These are phyloP conservation scores for Solanum rostratum DNA, from an alignment of 257 asterid species.

Conservation along the genomic window DNA sequence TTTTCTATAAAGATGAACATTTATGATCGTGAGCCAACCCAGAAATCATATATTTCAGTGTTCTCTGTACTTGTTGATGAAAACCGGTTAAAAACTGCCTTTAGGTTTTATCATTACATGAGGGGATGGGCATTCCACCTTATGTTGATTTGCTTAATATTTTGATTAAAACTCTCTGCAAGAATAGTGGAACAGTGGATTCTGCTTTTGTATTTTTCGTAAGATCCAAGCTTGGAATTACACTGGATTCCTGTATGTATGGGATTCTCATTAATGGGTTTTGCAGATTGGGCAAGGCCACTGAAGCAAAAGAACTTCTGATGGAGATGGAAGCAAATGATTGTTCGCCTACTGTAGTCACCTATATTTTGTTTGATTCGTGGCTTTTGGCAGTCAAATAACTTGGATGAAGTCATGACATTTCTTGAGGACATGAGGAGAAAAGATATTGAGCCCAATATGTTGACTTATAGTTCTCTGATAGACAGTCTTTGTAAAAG, in stretches of 20 bases:
- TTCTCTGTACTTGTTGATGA: conserved; percentile 72
- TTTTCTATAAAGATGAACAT: conserved; percentile 61
- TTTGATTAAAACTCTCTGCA: conserved; percentile 78
- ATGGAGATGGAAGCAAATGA: conserved; percentile 65
- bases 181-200: conserved; percentile 54
- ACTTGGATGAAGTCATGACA: conserved; percentile 51
- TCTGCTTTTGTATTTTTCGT: conserved; percentile 55
- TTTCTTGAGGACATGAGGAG: conserved; percentile 65
- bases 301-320: conserved; percentile 78
- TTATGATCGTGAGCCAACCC: conserved; percentile 55
- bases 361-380: conserved; percentile 58
- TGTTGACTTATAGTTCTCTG: conserved; percentile 71
- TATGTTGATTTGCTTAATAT: conserved; percentile 59
- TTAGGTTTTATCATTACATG: conserved; percentile 67
- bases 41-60: conserved; percentile 62
- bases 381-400: conserved; percentile 55
- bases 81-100: conserved; percentile 69
- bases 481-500: conserved; percentile 88
- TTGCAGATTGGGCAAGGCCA: conserved; percentile 52
- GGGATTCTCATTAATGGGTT: conserved; percentile 83
- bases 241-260: conserved; percentile 78
- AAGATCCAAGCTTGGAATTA: conserved; percentile 68
- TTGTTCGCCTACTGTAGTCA: conserved; percentile 67
- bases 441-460: conserved; percentile 67
- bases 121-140: conserved; percentile 58